Evolutionary conservation across 805 yeast genomes (phyloP).

Genomic region (Grigorovia jiainica): DNA sequence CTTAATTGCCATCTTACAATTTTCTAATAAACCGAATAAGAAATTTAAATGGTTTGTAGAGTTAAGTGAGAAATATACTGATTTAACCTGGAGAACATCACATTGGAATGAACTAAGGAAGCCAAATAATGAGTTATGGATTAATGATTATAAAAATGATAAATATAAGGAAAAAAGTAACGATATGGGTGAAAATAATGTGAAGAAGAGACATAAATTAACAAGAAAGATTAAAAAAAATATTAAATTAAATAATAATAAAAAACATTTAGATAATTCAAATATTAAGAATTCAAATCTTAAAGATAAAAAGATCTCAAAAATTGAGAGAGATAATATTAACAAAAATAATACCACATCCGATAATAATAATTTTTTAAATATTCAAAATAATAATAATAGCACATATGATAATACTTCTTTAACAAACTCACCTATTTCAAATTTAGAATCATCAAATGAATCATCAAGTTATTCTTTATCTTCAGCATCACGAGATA

Average conservation of each 20-base stretch:
- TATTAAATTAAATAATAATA: not conserved
- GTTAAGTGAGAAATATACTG: conserved; percentile 47
- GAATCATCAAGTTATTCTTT: not conserved
- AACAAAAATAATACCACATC: too few relatives aligned
- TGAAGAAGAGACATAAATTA: not conserved
- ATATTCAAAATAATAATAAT: too few relatives aligned
- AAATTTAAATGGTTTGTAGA: conserved; percentile 58
- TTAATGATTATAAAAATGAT: conserved; percentile 3
- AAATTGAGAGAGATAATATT: not conserved
- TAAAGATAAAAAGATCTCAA: too few relatives aligned
- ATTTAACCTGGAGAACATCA: conserved; percentile 41
- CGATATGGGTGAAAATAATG: not conserved
- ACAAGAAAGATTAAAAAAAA: not conserved
- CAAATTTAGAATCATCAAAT: not conserved
- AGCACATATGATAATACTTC: not conserved
- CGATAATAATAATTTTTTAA: not conserved
- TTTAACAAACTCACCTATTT: not conserved
- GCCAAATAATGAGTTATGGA: conserved; percentile 24
- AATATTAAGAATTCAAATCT: too few relatives aligned
- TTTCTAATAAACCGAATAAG: conserved; percentile 38
- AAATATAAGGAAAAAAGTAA: not conserved
- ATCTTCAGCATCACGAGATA: not conserved
- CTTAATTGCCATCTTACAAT: conserved; percentile 45
- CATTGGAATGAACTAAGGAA: conserved; percentile 26
- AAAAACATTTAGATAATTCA: not conserved